Evolutionary conservation across 345 rosid genomes (phyloP), one percentile per base, ranked within the genome.

Genomic region (Lepidium aucheri): DNA sequence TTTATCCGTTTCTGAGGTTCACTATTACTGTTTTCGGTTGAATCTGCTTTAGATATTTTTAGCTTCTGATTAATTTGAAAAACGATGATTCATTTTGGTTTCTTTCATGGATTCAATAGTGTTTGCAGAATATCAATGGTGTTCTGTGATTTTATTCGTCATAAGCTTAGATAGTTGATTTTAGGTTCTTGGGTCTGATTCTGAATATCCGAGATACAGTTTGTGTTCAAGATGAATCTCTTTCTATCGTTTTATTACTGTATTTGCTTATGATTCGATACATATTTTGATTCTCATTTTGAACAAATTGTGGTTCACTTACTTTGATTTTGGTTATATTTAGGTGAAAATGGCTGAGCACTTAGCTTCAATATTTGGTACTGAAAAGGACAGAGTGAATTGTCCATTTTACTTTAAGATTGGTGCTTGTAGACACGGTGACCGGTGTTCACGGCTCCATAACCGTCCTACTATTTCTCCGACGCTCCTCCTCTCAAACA

Each of bases 341-440:
- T 24, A 68, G 73, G 65, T 49, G 24, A 50, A 0, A 54, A 91
- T 91, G 96, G 98, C 94, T 65, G 98, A 91, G 79, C 97, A 91
- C 76, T 78, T 91, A 60, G 96, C 97, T 24, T 86, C 91, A 44
- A 87, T 85, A 53, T 88, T 83, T 74, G 91, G 95, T 7, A 88
- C 91, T 4, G 91, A 88, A 51, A 88, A 88, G 66, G 91, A 88
- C 77, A 80, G 91, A 17, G 95, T 85, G 50, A 88, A 85, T 69
- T 88, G 91, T n/a, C 95, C 95, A 3, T 88, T 88, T 76, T 88
- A 88, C 77, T 85, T 88, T 65, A 88, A 88, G 80, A 85, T 88
- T 70, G 91, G 95, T 6, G 95, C 95, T 5, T 88, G 95, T 49
- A 84, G 95, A 20, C 95, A 88, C 39, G 95, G 95, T 8, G 95